Percentiles rank a stretch among this genome's conserved stretches.
Evolutionary conservation across 2,329 filamentous ascomycete species (phyloP).

Genomic region (Aspergillus sp.): DNA sequence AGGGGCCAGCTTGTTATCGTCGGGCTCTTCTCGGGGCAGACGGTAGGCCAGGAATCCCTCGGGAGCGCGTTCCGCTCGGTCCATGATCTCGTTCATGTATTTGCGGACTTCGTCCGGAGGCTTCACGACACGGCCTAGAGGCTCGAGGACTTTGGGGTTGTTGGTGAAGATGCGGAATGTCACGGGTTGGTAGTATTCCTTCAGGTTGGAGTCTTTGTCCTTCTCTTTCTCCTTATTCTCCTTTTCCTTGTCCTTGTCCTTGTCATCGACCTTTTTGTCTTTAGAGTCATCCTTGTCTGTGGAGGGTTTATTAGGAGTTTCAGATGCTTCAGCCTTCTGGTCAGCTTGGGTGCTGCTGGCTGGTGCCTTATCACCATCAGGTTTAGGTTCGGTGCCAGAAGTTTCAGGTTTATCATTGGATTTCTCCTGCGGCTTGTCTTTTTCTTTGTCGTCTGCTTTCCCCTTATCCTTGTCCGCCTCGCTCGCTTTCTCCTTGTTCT

Average conservation of each 20-base stretch:
- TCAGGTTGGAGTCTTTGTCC: conserved; percentile 25
- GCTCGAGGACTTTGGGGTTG: conserved; percentile 56
- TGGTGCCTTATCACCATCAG: background rate
- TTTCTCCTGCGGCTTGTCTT: no score
- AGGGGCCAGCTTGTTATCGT: conserved; percentile 12
- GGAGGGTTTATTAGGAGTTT: conserved; percentile 10
- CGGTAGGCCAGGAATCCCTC: conserved; percentile 58
- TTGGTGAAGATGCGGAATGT: conserved; percentile 60
- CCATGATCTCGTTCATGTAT: conserved; percentile 61
- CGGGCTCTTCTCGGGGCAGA: conserved; percentile 50
- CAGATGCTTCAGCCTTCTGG: conserved; percentile 2
- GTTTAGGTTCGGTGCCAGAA: conserved; percentile 12
- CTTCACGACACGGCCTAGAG: conserved; percentile 59
- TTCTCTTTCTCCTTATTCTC: conserved; percentile 13
- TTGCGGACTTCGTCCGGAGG: conserved; percentile 55
- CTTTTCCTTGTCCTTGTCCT: conserved; percentile 16
- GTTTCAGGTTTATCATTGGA: conserved; percentile 9
- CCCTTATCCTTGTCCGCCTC: conserved; percentile 14
- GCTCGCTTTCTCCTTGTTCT: conserved; percentile 27
- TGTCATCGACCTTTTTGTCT: background rate
- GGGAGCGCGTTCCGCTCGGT: conserved; percentile 57
- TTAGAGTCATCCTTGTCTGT: conserved; percentile 9
- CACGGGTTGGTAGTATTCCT: conserved; percentile 54
- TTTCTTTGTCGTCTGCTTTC: background rate
- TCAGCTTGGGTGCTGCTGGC: conserved; percentile 5